phyloP scores from a whole-genome alignment of 2,329 filamentous ascomycete species.

The Fusarium hainanense region DNA sequence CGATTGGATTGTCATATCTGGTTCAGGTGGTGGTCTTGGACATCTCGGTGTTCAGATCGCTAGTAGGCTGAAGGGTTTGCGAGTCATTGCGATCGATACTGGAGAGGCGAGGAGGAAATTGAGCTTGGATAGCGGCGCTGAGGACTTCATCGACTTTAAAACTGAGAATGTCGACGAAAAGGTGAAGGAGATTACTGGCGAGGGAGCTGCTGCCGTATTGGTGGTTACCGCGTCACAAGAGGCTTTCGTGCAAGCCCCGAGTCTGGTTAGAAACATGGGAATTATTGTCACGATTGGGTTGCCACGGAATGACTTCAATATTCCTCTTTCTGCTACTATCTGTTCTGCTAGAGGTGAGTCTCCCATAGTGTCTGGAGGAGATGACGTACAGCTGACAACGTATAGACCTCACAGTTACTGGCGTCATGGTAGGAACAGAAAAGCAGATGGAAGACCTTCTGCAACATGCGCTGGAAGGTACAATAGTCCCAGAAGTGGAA shows the following conservation, averaged over 20 bases:
- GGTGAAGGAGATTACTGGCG: constrained; percentile 42
- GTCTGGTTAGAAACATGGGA: constrained; percentile 43
- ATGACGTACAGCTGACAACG: background rate
- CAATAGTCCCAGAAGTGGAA: constrained; percentile 7
- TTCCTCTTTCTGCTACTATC: constrained; percentile 42
- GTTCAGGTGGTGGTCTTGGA: constrained; percentile 49
- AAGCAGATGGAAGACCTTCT: constrained; percentile 34
- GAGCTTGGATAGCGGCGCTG: constrained; percentile 41
- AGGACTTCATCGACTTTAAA: constrained; percentile 46
- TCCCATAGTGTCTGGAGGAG: fast-evolving
- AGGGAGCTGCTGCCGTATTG: constrained; percentile 45
- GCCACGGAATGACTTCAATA: constrained; percentile 43
- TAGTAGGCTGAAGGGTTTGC: constrained; percentile 22
- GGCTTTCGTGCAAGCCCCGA: constrained; percentile 42
- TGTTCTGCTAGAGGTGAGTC: constrained; percentile 39
- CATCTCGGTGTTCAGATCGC: constrained; percentile 51
- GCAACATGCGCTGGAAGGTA: background rate
- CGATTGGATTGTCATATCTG: constrained; percentile 49
- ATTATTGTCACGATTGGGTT: constrained; percentile 43
- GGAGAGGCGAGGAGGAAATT: constrained; percentile 39
- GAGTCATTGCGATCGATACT: constrained; percentile 48
- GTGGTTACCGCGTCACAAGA: constrained; percentile 45
- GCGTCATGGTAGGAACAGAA: constrained; percentile 37
- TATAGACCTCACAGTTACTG: constrained; percentile 27
- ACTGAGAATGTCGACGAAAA: constrained; percentile 34